Evolutionary conservation across 805 yeast genomes (phyloP).

Genomic region (Wickerhamia fluorescens): DNA sequence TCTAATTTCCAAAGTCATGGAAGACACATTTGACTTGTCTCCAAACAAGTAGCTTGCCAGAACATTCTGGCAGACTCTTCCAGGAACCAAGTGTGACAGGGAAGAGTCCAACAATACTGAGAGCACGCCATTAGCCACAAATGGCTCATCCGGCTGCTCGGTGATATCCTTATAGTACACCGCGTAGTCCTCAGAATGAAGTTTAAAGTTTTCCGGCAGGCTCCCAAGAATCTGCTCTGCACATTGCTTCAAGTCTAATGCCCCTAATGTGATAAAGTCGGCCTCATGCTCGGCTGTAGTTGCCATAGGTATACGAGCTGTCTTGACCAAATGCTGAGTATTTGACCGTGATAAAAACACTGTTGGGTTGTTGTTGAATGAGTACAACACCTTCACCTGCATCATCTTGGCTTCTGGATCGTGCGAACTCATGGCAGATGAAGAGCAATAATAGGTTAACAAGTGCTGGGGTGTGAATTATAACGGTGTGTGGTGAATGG

Average conservation of each 20-base stretch:
- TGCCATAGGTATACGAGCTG: constrained; percentile 29
- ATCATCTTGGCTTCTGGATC: constrained; percentile 24
- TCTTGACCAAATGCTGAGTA: constrained; percentile 25
- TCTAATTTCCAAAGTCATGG: constrained; percentile 52
- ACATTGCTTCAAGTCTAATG: constrained; percentile 33
- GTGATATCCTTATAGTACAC: constrained; percentile 41
- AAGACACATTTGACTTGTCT: constrained; percentile 27
- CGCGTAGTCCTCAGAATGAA: constrained; percentile 34
- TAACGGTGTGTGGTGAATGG: constrained; percentile 1
- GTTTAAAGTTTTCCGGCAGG: constrained; percentile 37
- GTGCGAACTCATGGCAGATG: constrained; percentile 12
- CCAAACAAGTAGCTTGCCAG: constrained; percentile 35
- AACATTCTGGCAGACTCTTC: constrained; percentile 54
- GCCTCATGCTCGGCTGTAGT: constrained; percentile 16
- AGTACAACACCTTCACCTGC: constrained; percentile 40
- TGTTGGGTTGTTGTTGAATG: constrained; percentile 36
- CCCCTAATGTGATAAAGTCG: constrained; percentile 32
- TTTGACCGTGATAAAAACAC: constrained; percentile 37
- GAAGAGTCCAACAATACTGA: constrained; percentile 21
- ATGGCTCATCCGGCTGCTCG: constrained; percentile 43
- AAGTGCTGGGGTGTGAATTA: too few relatives aligned
- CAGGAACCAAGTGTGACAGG: constrained; percentile 29
- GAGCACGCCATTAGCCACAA: constrained; percentile 36
- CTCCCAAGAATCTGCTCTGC: constrained; percentile 29
- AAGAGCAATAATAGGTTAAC: background rate